phyloP scores from a whole-genome alignment of 2,329 filamentous ascomycete genomes.

The Nothomitra cinnamomea region DNA sequence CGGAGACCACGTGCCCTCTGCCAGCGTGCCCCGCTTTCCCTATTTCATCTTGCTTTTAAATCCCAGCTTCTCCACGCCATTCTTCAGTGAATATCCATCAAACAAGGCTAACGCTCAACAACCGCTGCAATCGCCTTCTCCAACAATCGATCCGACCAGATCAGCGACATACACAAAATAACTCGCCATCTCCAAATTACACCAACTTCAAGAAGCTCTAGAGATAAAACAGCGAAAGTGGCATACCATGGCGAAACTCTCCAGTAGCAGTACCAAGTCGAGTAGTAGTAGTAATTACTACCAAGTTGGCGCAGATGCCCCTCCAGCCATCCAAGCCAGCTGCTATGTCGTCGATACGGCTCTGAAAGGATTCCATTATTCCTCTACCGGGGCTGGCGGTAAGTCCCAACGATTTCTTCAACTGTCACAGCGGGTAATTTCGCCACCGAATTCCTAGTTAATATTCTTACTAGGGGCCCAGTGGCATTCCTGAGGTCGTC shows the following conservation, averaged over 20 bases:
- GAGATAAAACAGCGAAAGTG: background rate
- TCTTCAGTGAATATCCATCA: no score
- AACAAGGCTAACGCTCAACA: no score
- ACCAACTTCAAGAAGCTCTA: background rate
- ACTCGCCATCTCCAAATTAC: background rate
- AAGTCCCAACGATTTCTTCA: conserved; percentile 18
- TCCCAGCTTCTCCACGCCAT: no score
- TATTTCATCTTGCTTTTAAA: background rate
- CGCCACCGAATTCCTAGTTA: background rate
- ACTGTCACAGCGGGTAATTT: no score
- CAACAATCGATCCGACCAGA: no score
- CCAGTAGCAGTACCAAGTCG: conserved; percentile 1
- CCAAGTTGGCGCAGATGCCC: conserved; percentile 20
- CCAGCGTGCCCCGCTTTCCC: background rate
- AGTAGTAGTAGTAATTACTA: conserved; percentile 4
- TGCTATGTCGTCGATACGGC: conserved; percentile 70
- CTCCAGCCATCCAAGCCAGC: conserved; percentile 68
- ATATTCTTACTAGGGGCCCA: conserved; percentile 42
- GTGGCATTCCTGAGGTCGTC: conserved; percentile 92
- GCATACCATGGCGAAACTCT: conserved; percentile 7
- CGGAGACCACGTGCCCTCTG: background rate
- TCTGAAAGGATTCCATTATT: conserved; percentile 82
- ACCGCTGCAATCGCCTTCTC: no score
- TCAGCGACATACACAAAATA: no score
- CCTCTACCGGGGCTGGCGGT: conserved; percentile 78